Base-by-base conservation (phyloP, 805 yeast species). In the Torulaspora gathmanii region DNA sequence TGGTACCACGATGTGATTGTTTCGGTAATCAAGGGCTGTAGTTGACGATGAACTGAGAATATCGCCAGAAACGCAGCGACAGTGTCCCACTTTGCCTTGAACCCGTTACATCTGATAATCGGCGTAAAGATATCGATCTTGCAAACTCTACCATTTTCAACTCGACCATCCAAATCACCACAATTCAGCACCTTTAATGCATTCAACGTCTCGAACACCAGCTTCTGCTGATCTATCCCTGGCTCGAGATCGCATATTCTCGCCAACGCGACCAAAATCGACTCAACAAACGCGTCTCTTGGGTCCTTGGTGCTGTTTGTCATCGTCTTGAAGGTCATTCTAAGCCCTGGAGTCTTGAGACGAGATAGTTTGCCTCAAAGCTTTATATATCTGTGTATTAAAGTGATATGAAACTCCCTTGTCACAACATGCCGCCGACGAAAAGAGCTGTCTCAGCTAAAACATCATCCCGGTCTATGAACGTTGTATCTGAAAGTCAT, bases 1-100 rank as follows among this genome's bases (percentile, higher is more conserved):
- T 13, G 22, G 23, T 33, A 26, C 60, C 59, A 51, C 12, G 40
- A 37, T 9, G 28, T 28, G 25, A 52, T 35, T 3, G 56, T 38
- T 8, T 47, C 44, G 2, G 27, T 40, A 4, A 57, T 54, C 19
- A 57, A 38, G 19, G 38, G 40, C 9, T 57, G 52, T 4, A 57
- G 42, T 16, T 30, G 27, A 15, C 45, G 46, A 27, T 47, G 49
- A 8, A 55, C 49, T 3, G 61, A 53, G 30, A 55, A 59, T 38
- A 50, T 55, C 6, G 60, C 61, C 37, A 57, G 38, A 16, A 55
- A 37, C 2, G 54, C 44, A 2, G 60, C 56, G 9, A 54, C 47
- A 16, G 53, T n/a, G 27, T 50, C 54, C 38, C 42, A 36, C 23
- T 40, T 49, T 8, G 37, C n/a, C 27, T 37, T 33, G 13, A 48